Conservation (phyloP, 768 basidiomycete genomes). For the Leucocoprinus sp. region DNA sequence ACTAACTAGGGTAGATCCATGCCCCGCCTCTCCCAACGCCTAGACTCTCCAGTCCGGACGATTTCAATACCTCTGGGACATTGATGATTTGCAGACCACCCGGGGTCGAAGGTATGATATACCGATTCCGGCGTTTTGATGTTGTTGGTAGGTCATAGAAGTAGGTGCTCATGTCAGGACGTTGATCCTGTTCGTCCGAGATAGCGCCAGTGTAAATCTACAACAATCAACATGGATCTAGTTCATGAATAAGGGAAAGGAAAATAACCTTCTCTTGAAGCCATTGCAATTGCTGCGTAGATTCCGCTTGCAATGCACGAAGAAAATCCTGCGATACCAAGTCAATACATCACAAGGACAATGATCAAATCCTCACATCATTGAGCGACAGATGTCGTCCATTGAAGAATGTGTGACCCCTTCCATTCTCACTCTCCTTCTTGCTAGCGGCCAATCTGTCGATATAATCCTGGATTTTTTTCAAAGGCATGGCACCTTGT, state of each 20-base stretch:
- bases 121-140: constrained; percentile 59
- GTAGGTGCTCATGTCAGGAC: constrained; percentile 52
- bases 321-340: constrained; percentile 62
- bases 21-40: constrained; percentile 25
- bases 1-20: constrained; percentile 61
- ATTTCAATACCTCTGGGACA: constrained; percentile 44
- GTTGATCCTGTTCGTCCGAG: constrained; percentile 41
- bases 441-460: constrained; percentile 47
- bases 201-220: constrained; percentile 55
- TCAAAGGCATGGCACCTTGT: constrained; percentile 29
- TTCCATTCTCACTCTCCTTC: constrained; percentile 21
- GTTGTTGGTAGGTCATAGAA: constrained; percentile 88
- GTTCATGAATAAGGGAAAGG: neutral
- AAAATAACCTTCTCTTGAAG: constrained; percentile 63
- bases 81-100: constrained; percentile 45
- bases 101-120: constrained; percentile 53
- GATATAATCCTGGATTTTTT: constrained; percentile 44
- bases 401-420: constrained; percentile 79
- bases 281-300: constrained; percentile 51
- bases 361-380: constrained; percentile 42
- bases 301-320: constrained; percentile 51
- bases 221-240: neutral
- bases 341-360: constrained; percentile 1
- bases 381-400: constrained; percentile 69
- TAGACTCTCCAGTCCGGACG: constrained; percentile 30